Evolutionary conservation across 805 yeast species (phyloP).

Genomic region (Yarrowia alimentaria): DNA sequence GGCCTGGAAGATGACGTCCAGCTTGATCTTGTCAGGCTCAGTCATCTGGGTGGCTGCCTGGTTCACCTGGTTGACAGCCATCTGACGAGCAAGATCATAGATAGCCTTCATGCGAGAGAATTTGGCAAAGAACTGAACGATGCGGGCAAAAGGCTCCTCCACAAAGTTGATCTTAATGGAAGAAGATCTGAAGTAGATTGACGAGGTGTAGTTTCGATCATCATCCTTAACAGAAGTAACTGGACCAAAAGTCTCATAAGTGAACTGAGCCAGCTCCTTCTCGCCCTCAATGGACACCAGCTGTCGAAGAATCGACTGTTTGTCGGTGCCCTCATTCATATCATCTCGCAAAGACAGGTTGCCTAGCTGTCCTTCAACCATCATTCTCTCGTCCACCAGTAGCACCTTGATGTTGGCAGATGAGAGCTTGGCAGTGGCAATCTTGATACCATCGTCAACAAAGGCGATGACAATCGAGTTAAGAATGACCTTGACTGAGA

Average conservation of each 20-base stretch:
- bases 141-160: slow-evolving; percentile 71
- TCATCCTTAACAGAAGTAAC: slow-evolving; percentile 48
- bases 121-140: slow-evolving; percentile 64
- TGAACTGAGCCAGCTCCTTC: slow-evolving; percentile 72
- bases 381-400: slow-evolving; percentile 69
- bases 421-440: slow-evolving; percentile 75
- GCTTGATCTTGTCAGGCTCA: slow-evolving; percentile 54
- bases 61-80: slow-evolving; percentile 79
- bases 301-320: slow-evolving; percentile 58
- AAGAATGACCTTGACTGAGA: slow-evolving; percentile 64
- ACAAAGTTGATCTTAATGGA: slow-evolving; percentile 74
- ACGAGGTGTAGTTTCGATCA: slow-evolving; percentile 50
- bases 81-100: slow-evolving; percentile 86
- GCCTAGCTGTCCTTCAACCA: slow-evolving; percentile 69
- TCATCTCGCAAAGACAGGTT: slow-evolving; percentile 78
- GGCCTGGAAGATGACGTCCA: slow-evolving; percentile 70
- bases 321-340: slow-evolving; percentile 54
- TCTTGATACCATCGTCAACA: slow-evolving; percentile 76
- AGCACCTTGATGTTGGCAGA: slow-evolving; percentile 67
- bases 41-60: slow-evolving; percentile 60
- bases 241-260: slow-evolving; percentile 80
- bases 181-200: slow-evolving; percentile 65
- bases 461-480: slow-evolving; percentile 72
- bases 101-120: slow-evolving; percentile 81
- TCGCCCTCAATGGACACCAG: slow-evolving; percentile 74